Evolutionary conservation across 805 yeast species (phyloP), one percentile per base, ranked within the genome.

Genomic region (Saccharomyces kudriavzevii): DNA sequence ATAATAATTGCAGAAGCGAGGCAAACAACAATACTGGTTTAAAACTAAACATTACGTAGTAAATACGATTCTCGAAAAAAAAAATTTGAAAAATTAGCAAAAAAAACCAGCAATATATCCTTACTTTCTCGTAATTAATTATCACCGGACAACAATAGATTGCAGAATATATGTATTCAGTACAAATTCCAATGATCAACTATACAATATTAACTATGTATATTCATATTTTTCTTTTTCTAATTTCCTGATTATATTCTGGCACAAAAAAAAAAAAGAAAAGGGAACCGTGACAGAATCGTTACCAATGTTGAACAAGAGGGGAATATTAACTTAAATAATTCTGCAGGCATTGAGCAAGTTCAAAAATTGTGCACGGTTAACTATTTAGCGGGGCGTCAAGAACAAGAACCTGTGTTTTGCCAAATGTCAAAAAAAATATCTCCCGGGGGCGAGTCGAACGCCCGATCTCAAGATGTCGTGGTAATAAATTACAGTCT

Each of bases 51-150:
- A 35, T 35, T 17, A 35, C 17, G 17, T 35, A 2, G 22, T 35
- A 25, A 82, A 66, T 40, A 78, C 58, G 48, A 79, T 68, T 20
- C 66, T 65, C 17, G 74, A 66, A 51, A 74, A 51, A 3, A 55
- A 14, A 22, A 52, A 30, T 28, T n/a, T n/a, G n/a, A n/a, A n/a
- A n/a, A 57, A 56, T 29, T 30, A 53, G 50, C 55, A 49, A 40
- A 52, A 22, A 35, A 47, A 9, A 11, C 31, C 17, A 40, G 48
- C 25, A 17, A 17, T 1, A 17, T 1, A 17, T 40, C 45, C 25
- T 17, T 22, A 22, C 14, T 13, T 47, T 27, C 43, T 40, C 10
- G n/a, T 29, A 28, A 17, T 4, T 17, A 10, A n/a, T n/a, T n/a
- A n/a, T n/a, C 10, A 4, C 20, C 2, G 9, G 17, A 10, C 11